Evolutionary conservation across 1,284 basidiomycete species (phyloP).

Genomic region (Naganishia albida): DNA sequence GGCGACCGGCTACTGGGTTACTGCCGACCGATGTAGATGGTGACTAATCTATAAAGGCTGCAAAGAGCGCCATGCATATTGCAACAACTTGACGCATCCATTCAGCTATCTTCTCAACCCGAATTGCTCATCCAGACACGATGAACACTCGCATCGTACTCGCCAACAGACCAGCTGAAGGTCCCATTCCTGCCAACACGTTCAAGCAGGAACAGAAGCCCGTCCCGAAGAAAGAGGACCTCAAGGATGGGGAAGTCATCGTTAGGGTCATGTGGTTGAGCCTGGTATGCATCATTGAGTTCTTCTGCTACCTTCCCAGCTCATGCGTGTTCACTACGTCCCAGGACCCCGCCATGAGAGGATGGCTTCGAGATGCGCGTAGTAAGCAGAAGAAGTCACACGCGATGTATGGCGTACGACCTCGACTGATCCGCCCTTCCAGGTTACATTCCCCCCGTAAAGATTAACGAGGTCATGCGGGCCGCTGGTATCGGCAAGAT

Average conservation of each 20-base stretch:
- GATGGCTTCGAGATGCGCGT: constrained; percentile 29
- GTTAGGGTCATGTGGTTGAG: constrained; percentile 74
- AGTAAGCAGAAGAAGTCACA: constrained; percentile 4
- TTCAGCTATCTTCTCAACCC: neutral
- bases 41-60: too few species aligned
- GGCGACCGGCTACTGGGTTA: neutral
- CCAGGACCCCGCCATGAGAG: constrained; percentile 29
- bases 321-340: too few species aligned
- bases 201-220: constrained; percentile 59
- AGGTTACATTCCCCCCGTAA: constrained; percentile 60
- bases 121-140: neutral
- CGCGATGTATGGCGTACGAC: too few species aligned
- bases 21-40: neutral
- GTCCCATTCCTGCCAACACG: constrained; percentile 66
- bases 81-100: neutral
- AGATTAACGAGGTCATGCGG: constrained; percentile 81
- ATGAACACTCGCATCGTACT: constrained; percentile 68
- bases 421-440: too few species aligned
- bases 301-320: neutral
- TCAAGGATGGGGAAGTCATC: constrained; percentile 65
- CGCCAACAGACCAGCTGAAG: constrained; percentile 65
- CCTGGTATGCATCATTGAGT: constrained; percentile 51
- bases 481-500: constrained; percentile 70
- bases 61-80: too few species aligned
- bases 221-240: constrained; percentile 54